These are phyloP conservation scores for Myrmaecium sp. DNA, from an alignment of 2,329 filamentous ascomycete genomes.

Conservation along the genomic window DNA sequence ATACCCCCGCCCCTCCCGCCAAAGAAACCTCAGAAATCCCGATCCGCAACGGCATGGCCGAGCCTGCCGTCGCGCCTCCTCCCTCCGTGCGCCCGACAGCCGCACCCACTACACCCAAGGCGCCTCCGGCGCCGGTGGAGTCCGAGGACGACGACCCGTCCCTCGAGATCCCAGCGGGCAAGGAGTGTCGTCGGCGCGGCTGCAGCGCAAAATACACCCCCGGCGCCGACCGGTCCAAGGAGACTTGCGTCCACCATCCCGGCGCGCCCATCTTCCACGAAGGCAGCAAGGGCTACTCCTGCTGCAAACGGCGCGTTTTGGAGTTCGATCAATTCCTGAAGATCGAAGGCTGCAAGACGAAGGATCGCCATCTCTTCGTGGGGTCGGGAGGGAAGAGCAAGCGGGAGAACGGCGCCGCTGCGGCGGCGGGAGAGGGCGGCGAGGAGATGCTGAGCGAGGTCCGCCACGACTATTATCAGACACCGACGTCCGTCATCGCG, in stretches of 20 bases:
- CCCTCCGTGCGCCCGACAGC: constrained; percentile 10
- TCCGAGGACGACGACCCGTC: constrained; percentile 48
- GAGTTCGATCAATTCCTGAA: constrained; percentile 98
- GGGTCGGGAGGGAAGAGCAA: no score
- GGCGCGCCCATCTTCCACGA: constrained; percentile 91
- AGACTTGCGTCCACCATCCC: constrained; percentile 77
- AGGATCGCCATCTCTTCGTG: constrained; percentile 68
- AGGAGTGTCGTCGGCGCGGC: constrained; percentile 58
- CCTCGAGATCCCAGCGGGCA: constrained; percentile 64
- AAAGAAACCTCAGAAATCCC: constrained; percentile 23
- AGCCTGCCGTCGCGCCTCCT: constrained; percentile 4
- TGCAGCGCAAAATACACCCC: constrained; percentile 39
- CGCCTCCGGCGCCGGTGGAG: constrained; percentile 42
- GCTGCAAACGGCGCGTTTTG: constrained; percentile 85
- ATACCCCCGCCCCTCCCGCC: constrained; percentile 37
- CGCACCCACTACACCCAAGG: constrained; percentile 16
- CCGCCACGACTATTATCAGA: constrained; percentile 91
- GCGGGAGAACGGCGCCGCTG: constrained; percentile 48
- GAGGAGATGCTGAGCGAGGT: constrained; percentile 74
- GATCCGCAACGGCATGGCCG: constrained; percentile 25
- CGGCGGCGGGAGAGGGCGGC: constrained; percentile 30
- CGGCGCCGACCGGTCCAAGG: constrained; percentile 32
- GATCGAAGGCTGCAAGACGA: constrained; percentile 78
- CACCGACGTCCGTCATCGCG: constrained; percentile 64
- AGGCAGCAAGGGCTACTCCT: constrained; percentile 93